A percentile compares a stretch with the other conserved stretches of the same genome.
Conservation (phyloP, 108 stramenopile genomes). For the Epithemia pelagica region DNA sequence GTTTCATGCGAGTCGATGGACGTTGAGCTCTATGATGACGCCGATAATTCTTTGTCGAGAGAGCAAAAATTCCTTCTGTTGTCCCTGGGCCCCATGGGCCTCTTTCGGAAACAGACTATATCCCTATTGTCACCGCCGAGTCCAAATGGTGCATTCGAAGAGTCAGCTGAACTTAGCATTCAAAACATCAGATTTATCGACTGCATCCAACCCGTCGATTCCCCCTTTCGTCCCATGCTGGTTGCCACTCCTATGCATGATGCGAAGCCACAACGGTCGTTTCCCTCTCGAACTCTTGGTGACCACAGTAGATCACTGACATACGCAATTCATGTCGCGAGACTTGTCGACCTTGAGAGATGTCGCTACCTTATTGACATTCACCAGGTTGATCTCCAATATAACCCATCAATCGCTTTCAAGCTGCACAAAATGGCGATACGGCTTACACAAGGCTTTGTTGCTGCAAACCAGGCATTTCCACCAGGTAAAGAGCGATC, state of each 20-base stretch:
- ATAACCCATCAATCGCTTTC: constrained; percentile 75
- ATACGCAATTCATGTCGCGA: constrained; percentile 6
- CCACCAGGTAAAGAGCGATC: neutral
- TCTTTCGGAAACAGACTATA: neutral
- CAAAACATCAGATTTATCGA: constrained; percentile 31
- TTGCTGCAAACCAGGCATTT: neutral
- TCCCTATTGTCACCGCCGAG: neutral
- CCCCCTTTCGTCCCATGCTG: constrained; percentile 52
- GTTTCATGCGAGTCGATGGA: neutral
- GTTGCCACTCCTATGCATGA: neutral
- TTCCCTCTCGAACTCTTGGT: neutral
- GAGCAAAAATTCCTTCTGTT: constrained; percentile 42
- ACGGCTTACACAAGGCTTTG: constrained; percentile 40
- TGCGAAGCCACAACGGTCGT: neutral
- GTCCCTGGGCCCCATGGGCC: constrained; percentile 13
- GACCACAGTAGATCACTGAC: neutral
- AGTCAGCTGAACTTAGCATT: neutral
- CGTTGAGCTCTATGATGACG: constrained; percentile 33
- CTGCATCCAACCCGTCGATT: constrained; percentile 37
- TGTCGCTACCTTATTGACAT: neutral
- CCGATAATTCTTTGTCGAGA: constrained; percentile 58
- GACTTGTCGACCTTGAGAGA: neutral
- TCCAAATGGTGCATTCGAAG: neutral
- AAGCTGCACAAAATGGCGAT: constrained; percentile 68
- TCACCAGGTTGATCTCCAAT: constrained; percentile 30